Evolutionary conservation across 2,329 filamentous ascomycete species (phyloP), one percentile per base, ranked within the genome.

Genomic region (Ambrosiella cleistominuta): DNA sequence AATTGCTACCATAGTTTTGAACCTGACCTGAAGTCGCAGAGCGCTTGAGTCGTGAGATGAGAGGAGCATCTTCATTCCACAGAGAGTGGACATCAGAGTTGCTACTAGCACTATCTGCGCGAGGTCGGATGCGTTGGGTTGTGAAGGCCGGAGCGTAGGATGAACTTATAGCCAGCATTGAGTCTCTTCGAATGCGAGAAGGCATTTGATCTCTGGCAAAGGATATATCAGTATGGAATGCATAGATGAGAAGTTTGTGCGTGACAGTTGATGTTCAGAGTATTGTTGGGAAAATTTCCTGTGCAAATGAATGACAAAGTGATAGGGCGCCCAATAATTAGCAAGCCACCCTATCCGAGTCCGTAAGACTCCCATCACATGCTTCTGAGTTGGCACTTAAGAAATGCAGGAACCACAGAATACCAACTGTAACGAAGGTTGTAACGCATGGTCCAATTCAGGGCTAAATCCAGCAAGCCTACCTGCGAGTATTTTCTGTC

Each of bases 101-200:
- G 61, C 70, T 71, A 57, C 68, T 69, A n/a, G 68, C 62, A 17
- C 40, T 56, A 27, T 61, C 59, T 36, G 53, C 42, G 15, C 59
- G 59, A 9, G 56, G 19, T 6, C 59, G 52, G 17, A 15, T 58
- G 63, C 58, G 64, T 65, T 54, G 67, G 61, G 62, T 70, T 63
- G 63, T 70, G 63, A 59, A 66, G 57, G 55, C 66, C 63, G 60
- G 57, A 37, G 57, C 60, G 42, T 59, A 61, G 15, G 57, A 57
- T 13, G 58, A 45, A 11, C 63, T 60, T 58, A 63, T 57, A 19
- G 65, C 69, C 61, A 74, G 72, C 38, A 73, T 73, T 17, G 79
- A 80, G 42, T 78, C 68, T 63, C 85, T 77, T 63, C 86, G 77
- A 49, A 82, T 74, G 55, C 85, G 79, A 71, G 87, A 76, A 62